A percentile compares a stretch with the other conserved stretches of the same genome.
These are phyloP conservation scores for Tolypocladium cylindrosporum DNA, from an alignment of 2,329 filamentous ascomycete genomes.

Conservation along the genomic window DNA sequence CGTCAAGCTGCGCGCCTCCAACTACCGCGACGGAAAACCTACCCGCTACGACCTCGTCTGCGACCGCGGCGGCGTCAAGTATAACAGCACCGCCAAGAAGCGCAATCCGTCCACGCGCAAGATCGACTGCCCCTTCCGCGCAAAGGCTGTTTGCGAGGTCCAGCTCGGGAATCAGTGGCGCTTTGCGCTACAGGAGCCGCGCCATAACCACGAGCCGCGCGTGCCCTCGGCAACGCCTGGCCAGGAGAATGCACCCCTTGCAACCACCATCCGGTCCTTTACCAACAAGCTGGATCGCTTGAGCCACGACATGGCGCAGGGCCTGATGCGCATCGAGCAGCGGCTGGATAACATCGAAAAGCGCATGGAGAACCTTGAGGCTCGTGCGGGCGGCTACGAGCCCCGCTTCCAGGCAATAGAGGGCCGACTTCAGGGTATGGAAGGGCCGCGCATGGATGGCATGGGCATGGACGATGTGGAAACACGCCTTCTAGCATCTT, in stretches of 20 bases:
- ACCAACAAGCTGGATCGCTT: constrained; percentile 51
- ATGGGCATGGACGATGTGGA: constrained; percentile 36
- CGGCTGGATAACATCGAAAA: constrained; percentile 43
- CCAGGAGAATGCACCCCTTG: constrained; percentile 47
- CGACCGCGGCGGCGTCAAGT: constrained; percentile 54
- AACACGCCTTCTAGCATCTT: constrained; percentile 30
- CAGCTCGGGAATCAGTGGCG: constrained; percentile 54
- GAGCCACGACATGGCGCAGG: constrained; percentile 44
- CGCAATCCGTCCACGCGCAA: constrained; percentile 54
- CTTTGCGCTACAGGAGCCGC: constrained; percentile 50
- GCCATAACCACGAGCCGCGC: constrained; percentile 53
- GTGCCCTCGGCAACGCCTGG: constrained; percentile 42
- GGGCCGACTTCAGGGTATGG: constrained; percentile 29
- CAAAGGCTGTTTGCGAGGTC: constrained; percentile 54
- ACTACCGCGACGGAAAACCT: constrained; percentile 53
- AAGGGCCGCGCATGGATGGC: constrained; percentile 30
- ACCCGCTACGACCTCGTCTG: constrained; percentile 54
- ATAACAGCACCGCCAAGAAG: constrained; percentile 56
- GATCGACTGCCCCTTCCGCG: constrained; percentile 53
- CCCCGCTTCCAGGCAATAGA: constrained; percentile 35
- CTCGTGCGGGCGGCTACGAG: constrained; percentile 29
- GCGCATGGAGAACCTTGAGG: constrained; percentile 44
- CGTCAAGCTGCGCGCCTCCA: constrained; percentile 52
- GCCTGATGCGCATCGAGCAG: constrained; percentile 39
- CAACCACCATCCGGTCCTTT: constrained; percentile 46